Base-by-base conservation (phyloP, 2,329 filamentous ascomycete species). In the Cercospora sp. region DNA sequence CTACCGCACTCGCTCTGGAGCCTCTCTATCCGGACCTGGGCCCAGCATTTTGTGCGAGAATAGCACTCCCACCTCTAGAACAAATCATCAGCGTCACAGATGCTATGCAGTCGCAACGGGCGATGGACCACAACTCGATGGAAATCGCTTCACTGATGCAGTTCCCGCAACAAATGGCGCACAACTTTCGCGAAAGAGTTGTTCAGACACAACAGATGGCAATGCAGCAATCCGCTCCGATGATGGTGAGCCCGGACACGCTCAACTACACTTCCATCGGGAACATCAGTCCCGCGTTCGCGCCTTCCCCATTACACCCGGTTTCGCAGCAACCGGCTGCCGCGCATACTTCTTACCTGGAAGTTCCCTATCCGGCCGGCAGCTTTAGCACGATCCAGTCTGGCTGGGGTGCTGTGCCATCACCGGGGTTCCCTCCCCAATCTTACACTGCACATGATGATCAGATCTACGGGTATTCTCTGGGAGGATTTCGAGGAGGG, bases 21-120 rank as follows among this genome's bases (percentile, higher is more conserved):
- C 92, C 93, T 16, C 86, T 97, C 69, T 97, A 97, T 78, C 93
- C 94, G 2, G 93, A 96, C 78, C 90, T 97, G 73, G 94, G 93
- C 58, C 90, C 93, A 20, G 90, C 93, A 60, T 97, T 97, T 79
- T 93, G 82, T 64, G 80, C 82, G 3, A 79, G 80, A 67, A 84
- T 97, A 72, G 90, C 92, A 16, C 86, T 97, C 57, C 85, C 86
- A 1, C 93, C 94, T 0, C 89, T 98, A 33, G 93, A 97, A 79
- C 90, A 95, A 77, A 97, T 97, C 75, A 89, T 93, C 57, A 87
- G 88, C 59, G 88, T 91, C 40, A 86, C 97, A 30, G 85, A 90
- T 71, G 87, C 89, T 23, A 87, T 92, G 81, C 92, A 78, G 73
- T 77, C 69, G 71, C 80, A 76, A 51, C 78, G 78, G 42, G 75